Evolutionary conservation across 441 rosid genomes (phyloP).

Genomic region (Rhodomyrtus psidioides): DNA sequence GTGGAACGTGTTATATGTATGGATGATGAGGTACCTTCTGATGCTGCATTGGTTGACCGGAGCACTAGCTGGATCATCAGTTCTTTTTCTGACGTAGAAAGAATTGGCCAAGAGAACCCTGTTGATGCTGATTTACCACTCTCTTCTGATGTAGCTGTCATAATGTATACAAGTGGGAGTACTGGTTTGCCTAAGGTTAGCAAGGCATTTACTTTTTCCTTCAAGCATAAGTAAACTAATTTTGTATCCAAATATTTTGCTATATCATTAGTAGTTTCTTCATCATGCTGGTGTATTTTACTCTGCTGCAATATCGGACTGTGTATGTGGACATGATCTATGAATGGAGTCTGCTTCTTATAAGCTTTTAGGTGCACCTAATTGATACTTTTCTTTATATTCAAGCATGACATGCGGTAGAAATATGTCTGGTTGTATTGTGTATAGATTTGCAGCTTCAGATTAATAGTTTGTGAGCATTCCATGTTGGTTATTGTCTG

Average conservation of each 20-base stretch:
- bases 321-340: neutral
- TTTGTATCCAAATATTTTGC: neutral
- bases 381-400: neutral
- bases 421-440: neutral
- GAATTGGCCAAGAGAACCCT: slow-evolving; percentile 63
- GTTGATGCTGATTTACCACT: slow-evolving; percentile 64
- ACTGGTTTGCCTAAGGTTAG: slow-evolving; percentile 92
- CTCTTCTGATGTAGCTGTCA: slow-evolving; percentile 76
- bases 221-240: neutral
- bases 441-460: neutral
- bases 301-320: neutral
- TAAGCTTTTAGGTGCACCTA: neutral
- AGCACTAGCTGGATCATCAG: slow-evolving; percentile 51
- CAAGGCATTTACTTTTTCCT: slow-evolving; percentile 6
- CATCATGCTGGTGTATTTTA: neutral
- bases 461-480: neutral
- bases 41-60: slow-evolving; percentile 28
- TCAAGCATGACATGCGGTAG: neutral
- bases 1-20: slow-evolving; percentile 80
- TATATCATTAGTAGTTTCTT: neutral
- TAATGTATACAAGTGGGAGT: slow-evolving; percentile 99
- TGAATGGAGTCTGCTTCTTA: neutral
- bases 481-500: neutral
- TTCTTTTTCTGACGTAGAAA: slow-evolving; percentile 60
- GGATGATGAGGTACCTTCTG: slow-evolving; percentile 70